phyloP scores from a whole-genome alignment of 345 rosid genomes.

The Raphanus sativus region DNA sequence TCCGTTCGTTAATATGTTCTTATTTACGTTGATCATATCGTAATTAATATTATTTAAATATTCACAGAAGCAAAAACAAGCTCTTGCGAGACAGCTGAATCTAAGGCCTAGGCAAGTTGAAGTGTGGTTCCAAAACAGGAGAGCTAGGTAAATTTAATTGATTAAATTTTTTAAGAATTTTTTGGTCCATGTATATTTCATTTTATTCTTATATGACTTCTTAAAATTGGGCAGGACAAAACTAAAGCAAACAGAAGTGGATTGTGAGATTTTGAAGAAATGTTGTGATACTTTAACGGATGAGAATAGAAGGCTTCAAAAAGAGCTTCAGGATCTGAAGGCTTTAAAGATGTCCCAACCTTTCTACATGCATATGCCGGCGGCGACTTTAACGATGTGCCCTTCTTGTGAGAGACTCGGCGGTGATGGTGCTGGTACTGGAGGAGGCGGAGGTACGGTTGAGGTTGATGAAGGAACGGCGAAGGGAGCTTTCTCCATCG shows the following conservation, averaged over 20 bases:
- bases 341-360: slow-evolving; percentile 58
- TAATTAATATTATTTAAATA: not conserved
- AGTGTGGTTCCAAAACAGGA: slow-evolving; percentile 98
- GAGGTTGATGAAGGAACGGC: slow-evolving; percentile 29
- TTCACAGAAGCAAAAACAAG: slow-evolving; percentile 83
- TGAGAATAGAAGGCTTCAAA: slow-evolving; percentile 91
- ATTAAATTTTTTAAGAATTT: not conserved
- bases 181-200: not conserved
- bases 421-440: slow-evolving; percentile 30
- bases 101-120: slow-evolving; percentile 95
- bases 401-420: slow-evolving; percentile 77
- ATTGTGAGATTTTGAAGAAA: slow-evolving; percentile 85
- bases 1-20: not conserved
- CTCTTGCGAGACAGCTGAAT: slow-evolving; percentile 83
- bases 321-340: slow-evolving; percentile 81
- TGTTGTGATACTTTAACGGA: slow-evolving; percentile 87
- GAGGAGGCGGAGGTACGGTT: slow-evolving; percentile 20
- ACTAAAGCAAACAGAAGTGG: slow-evolving; percentile 98
- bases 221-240: slow-evolving; percentile 63
- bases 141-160: slow-evolving; percentile 69
- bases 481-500: slow-evolving; percentile 34
- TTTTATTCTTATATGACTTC: not conserved
- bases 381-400: slow-evolving; percentile 77
- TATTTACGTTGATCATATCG: not conserved
- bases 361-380: slow-evolving; percentile 75